These are phyloP conservation scores for Mucor racemosus DNA, from an alignment of 371 early-diverging fungal species.

Conservation along the genomic window DNA sequence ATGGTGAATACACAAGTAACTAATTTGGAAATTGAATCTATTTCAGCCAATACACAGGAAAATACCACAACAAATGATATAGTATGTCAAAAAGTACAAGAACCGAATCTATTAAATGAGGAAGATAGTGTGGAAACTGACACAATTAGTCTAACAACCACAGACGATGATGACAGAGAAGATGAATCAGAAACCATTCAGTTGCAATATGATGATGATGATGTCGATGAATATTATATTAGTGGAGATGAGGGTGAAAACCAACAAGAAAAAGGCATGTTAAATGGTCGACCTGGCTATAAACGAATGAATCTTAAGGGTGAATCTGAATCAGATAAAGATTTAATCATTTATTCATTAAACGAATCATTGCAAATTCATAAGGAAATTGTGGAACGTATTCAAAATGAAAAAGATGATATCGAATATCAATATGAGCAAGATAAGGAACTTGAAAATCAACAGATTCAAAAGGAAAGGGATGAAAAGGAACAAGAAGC, in stretches of 20 bases:
- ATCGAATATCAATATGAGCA: slow-evolving; percentile 23
- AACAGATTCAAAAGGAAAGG: slow-evolving; percentile 8
- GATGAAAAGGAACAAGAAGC: slow-evolving; percentile 10
- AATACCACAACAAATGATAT: background rate
- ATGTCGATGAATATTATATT: background rate
- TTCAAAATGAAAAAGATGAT: slow-evolving; percentile 33
- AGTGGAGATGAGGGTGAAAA: slow-evolving; percentile 1
- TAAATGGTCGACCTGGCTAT: slow-evolving; percentile 2
- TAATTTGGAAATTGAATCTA: background rate
- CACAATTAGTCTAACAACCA: background rate
- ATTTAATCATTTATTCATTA: slow-evolving; percentile 39
- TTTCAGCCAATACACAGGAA: background rate
- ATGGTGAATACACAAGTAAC: slow-evolving; percentile 2
- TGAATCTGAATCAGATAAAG: slow-evolving; percentile 47
- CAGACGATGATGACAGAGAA: background rate
- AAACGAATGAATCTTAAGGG: slow-evolving; percentile 25
- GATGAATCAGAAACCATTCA: background rate
- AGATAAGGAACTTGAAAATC: slow-evolving; percentile 5
- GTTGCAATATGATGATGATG: background rate
- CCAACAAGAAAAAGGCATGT: background rate
- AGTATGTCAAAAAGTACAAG: background rate
- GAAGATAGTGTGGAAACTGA: background rate
- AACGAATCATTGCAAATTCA: slow-evolving; percentile 49
- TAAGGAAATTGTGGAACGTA: slow-evolving; percentile 48
- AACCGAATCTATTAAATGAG: background rate